phyloP scores from a whole-genome alignment of 257 asterid species.

The Eucommia ulmoides region DNA sequence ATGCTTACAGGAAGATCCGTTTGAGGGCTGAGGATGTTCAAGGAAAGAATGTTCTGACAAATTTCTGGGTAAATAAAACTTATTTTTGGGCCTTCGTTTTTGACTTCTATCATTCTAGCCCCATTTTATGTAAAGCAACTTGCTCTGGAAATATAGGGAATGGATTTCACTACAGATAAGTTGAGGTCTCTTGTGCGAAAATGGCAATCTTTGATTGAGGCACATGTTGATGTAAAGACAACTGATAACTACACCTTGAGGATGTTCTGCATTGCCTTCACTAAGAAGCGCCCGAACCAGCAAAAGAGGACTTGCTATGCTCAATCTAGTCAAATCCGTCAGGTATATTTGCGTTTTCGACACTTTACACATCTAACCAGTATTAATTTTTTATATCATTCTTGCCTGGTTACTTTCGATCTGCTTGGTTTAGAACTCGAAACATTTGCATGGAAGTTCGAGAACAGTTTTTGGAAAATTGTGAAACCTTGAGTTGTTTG shows the following conservation, averaged over 20 bases:
- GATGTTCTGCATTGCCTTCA: constrained; percentile 78
- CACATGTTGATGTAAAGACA: constrained; percentile 86
- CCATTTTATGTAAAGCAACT: too few relatives aligned
- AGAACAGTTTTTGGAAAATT: not conserved
- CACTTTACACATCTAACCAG: not conserved
- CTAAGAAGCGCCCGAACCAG: constrained; percentile 77
- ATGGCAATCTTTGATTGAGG: constrained; percentile 71
- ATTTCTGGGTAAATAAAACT: constrained; percentile 81
- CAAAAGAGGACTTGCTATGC: constrained; percentile 90
- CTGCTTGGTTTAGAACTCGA: not conserved
- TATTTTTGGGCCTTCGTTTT: too few relatives aligned
- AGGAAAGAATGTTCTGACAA: constrained; percentile 71
- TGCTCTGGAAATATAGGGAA: constrained; percentile 55
- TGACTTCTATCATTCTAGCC: too few relatives aligned
- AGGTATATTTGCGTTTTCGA: constrained; percentile 23
- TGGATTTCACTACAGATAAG: constrained; percentile 71
- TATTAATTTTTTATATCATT: not conserved
- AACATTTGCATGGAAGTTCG: not conserved
- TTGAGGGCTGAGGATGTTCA: constrained; percentile 80
- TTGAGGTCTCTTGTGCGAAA: constrained; percentile 69
- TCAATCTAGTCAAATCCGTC: constrained; percentile 72
- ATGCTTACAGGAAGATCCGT: constrained; percentile 77
- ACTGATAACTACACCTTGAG: constrained; percentile 53
- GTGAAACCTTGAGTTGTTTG: not conserved
- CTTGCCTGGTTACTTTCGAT: not conserved